Evolutionary conservation across 805 yeast genomes (phyloP).

Genomic region (Spathaspora girioi): DNA sequence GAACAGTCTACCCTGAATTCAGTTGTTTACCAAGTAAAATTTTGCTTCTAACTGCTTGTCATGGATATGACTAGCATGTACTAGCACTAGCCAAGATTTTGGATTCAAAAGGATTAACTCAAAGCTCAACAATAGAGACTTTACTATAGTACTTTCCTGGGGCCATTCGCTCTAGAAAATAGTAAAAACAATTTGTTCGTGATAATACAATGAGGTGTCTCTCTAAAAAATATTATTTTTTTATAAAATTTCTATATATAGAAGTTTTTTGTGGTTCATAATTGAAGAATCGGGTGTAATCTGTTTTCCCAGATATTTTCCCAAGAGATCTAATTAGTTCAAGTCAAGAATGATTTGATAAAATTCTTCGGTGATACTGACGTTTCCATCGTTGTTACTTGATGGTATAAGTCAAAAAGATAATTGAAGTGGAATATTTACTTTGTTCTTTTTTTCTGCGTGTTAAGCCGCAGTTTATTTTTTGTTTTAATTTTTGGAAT

Average conservation of each 20-base stretch:
- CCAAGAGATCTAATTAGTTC: too few relatives aligned
- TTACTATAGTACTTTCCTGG: neutral
- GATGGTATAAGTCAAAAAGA: neutral
- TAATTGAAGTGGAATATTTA: too few relatives aligned
- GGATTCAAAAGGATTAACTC: neutral
- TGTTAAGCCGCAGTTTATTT: neutral
- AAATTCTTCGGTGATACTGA: too few relatives aligned
- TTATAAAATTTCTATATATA: neutral
- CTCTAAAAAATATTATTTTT: too few relatives aligned
- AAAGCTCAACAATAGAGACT: too few relatives aligned
- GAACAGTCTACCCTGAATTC: neutral
- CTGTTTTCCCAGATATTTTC: too few relatives aligned
- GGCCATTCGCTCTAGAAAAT: neutral
- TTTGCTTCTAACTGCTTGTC: neutral
- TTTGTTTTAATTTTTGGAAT: neutral
- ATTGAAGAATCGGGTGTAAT: too few relatives aligned
- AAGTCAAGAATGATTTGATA: too few relatives aligned
- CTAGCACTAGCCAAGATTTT: neutral
- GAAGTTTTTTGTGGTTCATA: neutral
- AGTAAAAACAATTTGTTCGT: neutral
- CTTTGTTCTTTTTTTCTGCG: neutral
- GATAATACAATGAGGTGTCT: neutral
- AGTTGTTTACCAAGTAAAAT: neutral
- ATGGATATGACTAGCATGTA: too few relatives aligned
- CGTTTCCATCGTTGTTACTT: neutral